Base-by-base conservation (phyloP, 495 filamentous ascomycete genomes). In the Annulohypoxylon moriforme region DNA sequence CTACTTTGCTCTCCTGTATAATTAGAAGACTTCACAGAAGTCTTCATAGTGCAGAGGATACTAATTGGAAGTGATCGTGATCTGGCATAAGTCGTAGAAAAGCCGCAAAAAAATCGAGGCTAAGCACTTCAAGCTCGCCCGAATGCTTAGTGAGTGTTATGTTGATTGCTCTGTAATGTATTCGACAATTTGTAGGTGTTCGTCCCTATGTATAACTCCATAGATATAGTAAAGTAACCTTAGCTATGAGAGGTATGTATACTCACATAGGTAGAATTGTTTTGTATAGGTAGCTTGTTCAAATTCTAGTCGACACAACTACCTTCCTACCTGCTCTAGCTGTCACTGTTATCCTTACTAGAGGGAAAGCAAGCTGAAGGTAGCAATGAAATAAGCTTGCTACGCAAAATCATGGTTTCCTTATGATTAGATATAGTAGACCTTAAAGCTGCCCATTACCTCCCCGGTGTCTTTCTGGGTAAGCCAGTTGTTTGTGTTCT, bases 41-140 rank as follows among this genome's bases (percentile, higher is more conserved):
- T 52, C 47, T 52, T 52, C 25, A 29, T 52, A 52, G 47, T 52
- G 47, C 24, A 52, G 47, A 4, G 24, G 24, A 29, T 52, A 52
- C 13, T 52, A 52, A 52, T 52, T 44, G 40, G 40, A 29, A n/a
- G 10, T 29, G 13, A 27, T 13, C 47, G 13, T 27, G 24, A 29
- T 25, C 47, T 52, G 47, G 9, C 13, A 52, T 11, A 8, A 52
- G 14, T n/a, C 4, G 20, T 52, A 14, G 47, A 16, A 1, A 4
- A 3, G 13, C 14, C 14, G 47, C n/a, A 29, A 24, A 52, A n/a
- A n/a, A n/a, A n/a, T n/a, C n/a, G n/a, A n/a, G n/a, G n/a, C n/a
- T n/a, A n/a, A n/a, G n/a, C n/a, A n/a, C n/a, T n/a, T n/a, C n/a
- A n/a, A n/a, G n/a, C n/a, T n/a, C n/a, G n/a, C n/a, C n/a, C n/a